A percentile compares a stretch with the other conserved stretches of the same genome.
Conservation (phyloP, 2,329 filamentous ascomycete species). For the Aspergillus sp. region DNA sequence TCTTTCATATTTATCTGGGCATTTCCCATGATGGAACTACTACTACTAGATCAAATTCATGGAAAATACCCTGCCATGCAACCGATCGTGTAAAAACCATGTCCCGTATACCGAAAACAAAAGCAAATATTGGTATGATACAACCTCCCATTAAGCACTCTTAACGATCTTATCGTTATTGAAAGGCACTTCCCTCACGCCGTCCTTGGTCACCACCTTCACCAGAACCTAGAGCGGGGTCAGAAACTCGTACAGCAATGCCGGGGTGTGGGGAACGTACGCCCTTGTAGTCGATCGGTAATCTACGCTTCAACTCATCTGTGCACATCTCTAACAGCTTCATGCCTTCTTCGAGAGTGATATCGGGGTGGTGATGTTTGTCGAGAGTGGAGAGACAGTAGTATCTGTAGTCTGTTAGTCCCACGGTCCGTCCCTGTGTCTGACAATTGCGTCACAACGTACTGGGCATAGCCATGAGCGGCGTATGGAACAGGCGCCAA, state of each 20-base stretch:
- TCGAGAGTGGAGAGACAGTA: conserved; percentile 97
- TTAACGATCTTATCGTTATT: conserved; percentile 68
- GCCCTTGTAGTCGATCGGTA: conserved; percentile 99
- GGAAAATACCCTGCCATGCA: conserved; percentile 21
- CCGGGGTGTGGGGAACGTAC: conserved; percentile 49
- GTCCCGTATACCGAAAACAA: conserved; percentile 30
- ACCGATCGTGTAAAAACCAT: conserved; percentile 22
- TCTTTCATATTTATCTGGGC: too few relatives aligned
- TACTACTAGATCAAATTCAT: conserved; percentile 18
- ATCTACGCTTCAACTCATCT: conserved; percentile 91
- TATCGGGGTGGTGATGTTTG: conserved; percentile 97
- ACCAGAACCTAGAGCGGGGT: conserved; percentile 54
- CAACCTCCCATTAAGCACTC: conserved; percentile 43
- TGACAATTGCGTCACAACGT: conserved; percentile 38
- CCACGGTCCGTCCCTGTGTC: neutral
- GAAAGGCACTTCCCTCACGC: conserved; percentile 80
- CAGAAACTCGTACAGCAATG: conserved; percentile 11
- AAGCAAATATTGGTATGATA: conserved; percentile 31
- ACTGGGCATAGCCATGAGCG: conserved; percentile 97
- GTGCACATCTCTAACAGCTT: conserved; percentile 93
- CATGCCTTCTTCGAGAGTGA: conserved; percentile 82
- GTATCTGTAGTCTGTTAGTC: conserved; percentile 59
- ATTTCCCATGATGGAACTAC: neutral
- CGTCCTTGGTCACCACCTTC: conserved; percentile 93
- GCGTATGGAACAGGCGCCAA: conserved; percentile 88